Percentiles rank a stretch among this genome's conserved stretches.
Conservation (phyloP, 805 yeast species). For the Wickerhamiella spandovensis region DNA sequence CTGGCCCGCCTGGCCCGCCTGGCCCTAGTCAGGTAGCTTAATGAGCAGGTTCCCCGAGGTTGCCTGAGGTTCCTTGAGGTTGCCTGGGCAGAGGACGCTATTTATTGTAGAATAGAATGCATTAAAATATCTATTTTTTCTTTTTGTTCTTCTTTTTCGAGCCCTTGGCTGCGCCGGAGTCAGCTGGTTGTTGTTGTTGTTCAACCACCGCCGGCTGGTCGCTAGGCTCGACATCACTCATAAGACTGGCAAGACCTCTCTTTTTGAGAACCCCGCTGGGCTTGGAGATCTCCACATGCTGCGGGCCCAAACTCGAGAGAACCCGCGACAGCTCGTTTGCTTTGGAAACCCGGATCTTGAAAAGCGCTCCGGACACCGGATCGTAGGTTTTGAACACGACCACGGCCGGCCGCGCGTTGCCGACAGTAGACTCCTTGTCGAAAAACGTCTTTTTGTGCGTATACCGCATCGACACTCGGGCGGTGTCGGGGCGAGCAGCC, state of each 20-base stretch:
- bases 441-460: conserved; percentile 22
- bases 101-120: not conserved
- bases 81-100: no score
- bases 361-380: conserved; percentile 47
- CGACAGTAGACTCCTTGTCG: conserved; percentile 20
- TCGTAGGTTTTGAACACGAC: conserved; percentile 48
- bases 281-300: conserved; percentile 18
- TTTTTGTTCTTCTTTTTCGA: conserved; percentile 16
- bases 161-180: not conserved
- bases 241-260: conserved; percentile 22
- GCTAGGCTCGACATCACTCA: conserved; percentile 19
- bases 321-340: conserved; percentile 63
- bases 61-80: no score
- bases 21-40: no score
- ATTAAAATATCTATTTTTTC: conserved; percentile 8
- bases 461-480: conserved; percentile 26
- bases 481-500: conserved; percentile 31
- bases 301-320: conserved; percentile 52
- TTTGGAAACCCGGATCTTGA: conserved; percentile 44
- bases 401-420: conserved; percentile 23
- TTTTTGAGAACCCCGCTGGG: conserved; percentile 6
- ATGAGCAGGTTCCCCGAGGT: no score
- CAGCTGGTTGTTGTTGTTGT: not conserved
- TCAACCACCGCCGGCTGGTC: conserved; percentile 8
- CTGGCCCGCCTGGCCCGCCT: no score